Evolutionary conservation across 371 early-diverging fungal genomes (phyloP), one percentile per base, ranked within the genome.

Genomic region (Apophysomyces sp.): DNA sequence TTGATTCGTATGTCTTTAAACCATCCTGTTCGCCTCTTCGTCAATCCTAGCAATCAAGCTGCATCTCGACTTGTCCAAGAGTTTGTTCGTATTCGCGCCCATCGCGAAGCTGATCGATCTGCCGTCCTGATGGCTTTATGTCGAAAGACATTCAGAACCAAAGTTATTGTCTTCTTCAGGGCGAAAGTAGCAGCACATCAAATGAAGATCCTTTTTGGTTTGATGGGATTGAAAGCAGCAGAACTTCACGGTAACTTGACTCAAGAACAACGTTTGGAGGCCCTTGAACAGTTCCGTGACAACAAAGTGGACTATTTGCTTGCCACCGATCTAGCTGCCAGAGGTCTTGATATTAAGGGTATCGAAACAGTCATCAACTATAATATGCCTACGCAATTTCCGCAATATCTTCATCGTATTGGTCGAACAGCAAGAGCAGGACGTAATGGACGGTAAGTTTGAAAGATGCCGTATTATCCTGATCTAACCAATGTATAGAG

Each of bases 381-480:
- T 79, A 96, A 98, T 65, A 98, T 99, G 95, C 99, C 99, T 21
- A 86, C 82, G 39, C 90, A 89, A 67, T 96, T 96, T 76, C 87
- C 92, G 44, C 93, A 94, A 72, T 99, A 99, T 76, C 88, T 99
- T 58, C 99, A 99, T 82, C 87, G 99, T 70, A 95, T 99, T 36
- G 99, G 99, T 65, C 90, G 99, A 78, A 99, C 99, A 11, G 99
- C 99, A 24, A 91, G 99, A 87, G 99, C 95, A 40, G 94, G 92
- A 9, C 85, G 91, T 30, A 83, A 76, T 44, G 98, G 98, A 68
- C 83, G 92, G 80, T 80, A 68, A 64, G 65, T 57, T 8, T 21
- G n/a, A 32, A 31, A 0, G 24, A 6, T 13, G 39, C 18, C 11
- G 18, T 37, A 51, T 13, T 26, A 21, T 24, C 18, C 29, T 15